Conservation (phyloP, 2,329 filamentous ascomycete species). For the Samsoniella hepiali region DNA sequence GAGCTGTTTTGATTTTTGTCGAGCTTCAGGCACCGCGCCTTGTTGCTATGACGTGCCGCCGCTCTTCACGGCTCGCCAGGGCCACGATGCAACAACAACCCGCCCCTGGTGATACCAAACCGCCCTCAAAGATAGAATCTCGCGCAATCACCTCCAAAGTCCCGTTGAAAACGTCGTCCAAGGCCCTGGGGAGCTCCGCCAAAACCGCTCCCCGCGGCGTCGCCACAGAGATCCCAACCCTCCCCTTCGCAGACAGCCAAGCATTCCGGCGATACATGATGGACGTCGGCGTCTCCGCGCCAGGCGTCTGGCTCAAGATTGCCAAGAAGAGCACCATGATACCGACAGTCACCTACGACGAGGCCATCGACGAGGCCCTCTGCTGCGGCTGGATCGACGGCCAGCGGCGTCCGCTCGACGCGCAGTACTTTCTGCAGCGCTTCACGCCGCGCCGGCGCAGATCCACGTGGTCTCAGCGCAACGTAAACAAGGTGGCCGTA, state of each 20-base stretch:
- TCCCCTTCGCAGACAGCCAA: conserved; percentile 28
- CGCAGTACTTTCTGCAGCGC: conserved; percentile 49
- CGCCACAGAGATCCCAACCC: conserved; percentile 20
- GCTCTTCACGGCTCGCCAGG: conserved; percentile 9
- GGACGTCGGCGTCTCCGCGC: conserved; percentile 28
- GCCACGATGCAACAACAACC: neutral
- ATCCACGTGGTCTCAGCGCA: conserved; percentile 59
- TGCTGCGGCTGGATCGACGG: conserved; percentile 65
- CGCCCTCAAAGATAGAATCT: neutral
- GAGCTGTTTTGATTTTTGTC: neutral
- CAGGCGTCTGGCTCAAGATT: conserved; percentile 47
- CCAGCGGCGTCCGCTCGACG: conserved; percentile 44
- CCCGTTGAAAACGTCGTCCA: neutral
- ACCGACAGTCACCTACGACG: conserved; percentile 44
- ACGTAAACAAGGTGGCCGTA: conserved; percentile 48
- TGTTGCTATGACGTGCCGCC: conserved; percentile 1
- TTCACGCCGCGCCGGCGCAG: conserved; percentile 55
- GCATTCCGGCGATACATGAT: conserved; percentile 41
- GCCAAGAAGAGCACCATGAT: conserved; percentile 45
- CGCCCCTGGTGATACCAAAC: neutral
- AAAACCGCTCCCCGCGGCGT: neutral
- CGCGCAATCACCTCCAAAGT: neutral
- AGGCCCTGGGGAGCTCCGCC: neutral
- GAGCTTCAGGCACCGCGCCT: neutral
- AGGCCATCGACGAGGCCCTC: conserved; percentile 55